These are phyloP conservation scores for Pisolithus microcarpus DNA, from an alignment of 768 basidiomycete species.

Conservation along the genomic window DNA sequence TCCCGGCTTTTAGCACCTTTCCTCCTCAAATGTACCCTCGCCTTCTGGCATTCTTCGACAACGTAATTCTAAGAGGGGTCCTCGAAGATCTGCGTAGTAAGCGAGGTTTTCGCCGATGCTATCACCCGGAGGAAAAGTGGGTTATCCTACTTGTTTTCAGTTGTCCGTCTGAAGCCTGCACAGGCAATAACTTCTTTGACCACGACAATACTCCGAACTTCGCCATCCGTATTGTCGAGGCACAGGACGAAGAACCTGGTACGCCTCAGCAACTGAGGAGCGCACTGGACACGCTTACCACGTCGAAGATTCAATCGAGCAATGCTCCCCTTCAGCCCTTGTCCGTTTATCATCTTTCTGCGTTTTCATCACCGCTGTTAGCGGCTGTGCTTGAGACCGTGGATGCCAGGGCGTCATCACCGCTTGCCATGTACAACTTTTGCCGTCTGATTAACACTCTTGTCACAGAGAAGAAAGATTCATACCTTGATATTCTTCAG, in stretches of 20 bases:
- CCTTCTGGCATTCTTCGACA: conserved; percentile 64
- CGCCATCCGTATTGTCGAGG: conserved; percentile 57
- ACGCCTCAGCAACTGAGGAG: conserved; percentile 26
- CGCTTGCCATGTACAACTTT: conserved; percentile 41
- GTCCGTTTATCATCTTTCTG: conserved; percentile 51
- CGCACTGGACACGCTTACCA: conserved; percentile 9
- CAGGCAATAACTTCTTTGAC: conserved; percentile 7
- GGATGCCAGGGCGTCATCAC: conserved; percentile 28
- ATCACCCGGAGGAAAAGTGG: not conserved
- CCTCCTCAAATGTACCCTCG: conserved; percentile 52
- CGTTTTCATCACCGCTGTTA: conserved; percentile 57
- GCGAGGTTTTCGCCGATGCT: conserved; percentile 21
- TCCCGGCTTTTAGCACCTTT: conserved; percentile 74
- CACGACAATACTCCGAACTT: conserved; percentile 33
- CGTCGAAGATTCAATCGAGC: conserved; percentile 37
- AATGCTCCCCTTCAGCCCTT: conserved; percentile 51
- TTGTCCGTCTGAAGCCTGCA: conserved; percentile 1
- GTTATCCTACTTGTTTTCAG: not conserved
- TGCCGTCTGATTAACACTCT: conserved; percentile 49
- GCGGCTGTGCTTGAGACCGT: conserved; percentile 54
- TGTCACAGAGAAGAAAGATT: conserved; percentile 53
- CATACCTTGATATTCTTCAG: conserved; percentile 64
- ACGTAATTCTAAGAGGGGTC: conserved; percentile 46
- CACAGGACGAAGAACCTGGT: conserved; percentile 17
- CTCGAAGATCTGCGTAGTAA: conserved; percentile 39